Base-by-base conservation (phyloP, 78 protist genomes). In the Dictyostelium capitatum region DNA sequence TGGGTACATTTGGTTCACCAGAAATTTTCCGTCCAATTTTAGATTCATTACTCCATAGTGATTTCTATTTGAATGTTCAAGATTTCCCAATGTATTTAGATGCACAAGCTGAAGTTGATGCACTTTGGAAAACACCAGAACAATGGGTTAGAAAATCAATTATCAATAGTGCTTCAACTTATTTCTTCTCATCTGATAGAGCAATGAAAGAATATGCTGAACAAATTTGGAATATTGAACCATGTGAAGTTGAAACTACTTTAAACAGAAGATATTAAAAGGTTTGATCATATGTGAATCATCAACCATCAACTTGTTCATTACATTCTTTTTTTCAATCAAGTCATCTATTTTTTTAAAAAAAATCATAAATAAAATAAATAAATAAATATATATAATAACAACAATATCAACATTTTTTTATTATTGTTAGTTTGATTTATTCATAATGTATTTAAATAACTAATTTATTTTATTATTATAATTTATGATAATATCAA, bases 171-270 rank as follows among this genome's bases (percentile, higher is more conserved):
- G 56, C 97, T 32, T 79, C 77, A 54, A 95, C 94, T 85, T 98
- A 97, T 80, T 92, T 92, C 90, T 98, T 98, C 94, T 67, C 92
- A 74, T 65, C 96, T 57, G 99, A 98, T 85, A 97, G 99, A 46
- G 96, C 98, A 50, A 97, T 98, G 94, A 50, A 74, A n/a, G 97
- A 98, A 79, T 98, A 98, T 48, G 98, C 99, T 25, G 32, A 94
- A 47, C 84, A 97, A 25, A 97, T 98, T 79, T 98, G 99, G 99
- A 72, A 74, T 73, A 83, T 97, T 67, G 47, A 94, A 80, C 96
- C 96, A 73, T 70, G 83, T 87, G 93, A 87, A 87, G 93, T 87
- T 48, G 93, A 87, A 65, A 87, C 83, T 2, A 48, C 84, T 77
- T 75, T 59, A 25, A 41, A 87, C 51, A 56, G 93, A 51, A 87